These are phyloP conservation scores for Aspergillus cristatus DNA, from an alignment of 495 filamentous ascomycete genomes.

Conservation along the genomic window DNA sequence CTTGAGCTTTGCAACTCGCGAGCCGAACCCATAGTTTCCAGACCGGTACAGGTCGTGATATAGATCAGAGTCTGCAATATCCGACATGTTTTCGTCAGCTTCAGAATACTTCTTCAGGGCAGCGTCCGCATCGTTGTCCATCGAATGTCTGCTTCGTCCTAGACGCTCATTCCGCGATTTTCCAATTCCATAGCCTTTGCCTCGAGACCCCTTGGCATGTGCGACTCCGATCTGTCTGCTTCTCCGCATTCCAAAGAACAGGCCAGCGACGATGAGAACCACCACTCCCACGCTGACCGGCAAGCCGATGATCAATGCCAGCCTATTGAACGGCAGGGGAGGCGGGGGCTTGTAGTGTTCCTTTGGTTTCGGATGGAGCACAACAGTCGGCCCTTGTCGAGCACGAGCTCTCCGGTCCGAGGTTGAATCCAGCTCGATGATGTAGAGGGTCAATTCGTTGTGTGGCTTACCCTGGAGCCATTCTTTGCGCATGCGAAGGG, in stretches of 20 bases:
- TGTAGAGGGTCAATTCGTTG: conserved; percentile 22
- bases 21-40: conserved; percentile 7
- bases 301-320: conserved; percentile 16
- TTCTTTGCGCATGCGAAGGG: conserved; percentile 22
- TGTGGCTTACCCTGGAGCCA: conserved; percentile 25
- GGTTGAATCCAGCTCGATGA: conserved; percentile 18
- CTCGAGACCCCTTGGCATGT: conserved; percentile 9
- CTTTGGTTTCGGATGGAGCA: conserved; percentile 12
- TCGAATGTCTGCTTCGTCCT: not conserved
- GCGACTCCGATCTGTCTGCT: conserved; percentile 11
- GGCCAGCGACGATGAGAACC: conserved; percentile 10
- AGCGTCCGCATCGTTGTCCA: conserved; percentile 1
- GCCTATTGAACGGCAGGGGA: conserved; percentile 14
- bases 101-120: conserved; percentile 8
- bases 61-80: conserved; percentile 4
- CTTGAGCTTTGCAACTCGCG: conserved; percentile 11
- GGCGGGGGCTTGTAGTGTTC: conserved; percentile 20
- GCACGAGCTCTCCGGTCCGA: conserved; percentile 15
- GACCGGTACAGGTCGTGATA: conserved; percentile 6
- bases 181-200: conserved; percentile 12
- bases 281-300: conserved; percentile 15
- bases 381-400: conserved; percentile 19
- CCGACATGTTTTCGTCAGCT: conserved; percentile 6
- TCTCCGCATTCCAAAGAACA: conserved; percentile 18
- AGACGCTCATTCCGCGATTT: conserved; percentile 13